phyloP scores from a whole-genome alignment of 106 monocot species.

The Posidonia australis region DNA sequence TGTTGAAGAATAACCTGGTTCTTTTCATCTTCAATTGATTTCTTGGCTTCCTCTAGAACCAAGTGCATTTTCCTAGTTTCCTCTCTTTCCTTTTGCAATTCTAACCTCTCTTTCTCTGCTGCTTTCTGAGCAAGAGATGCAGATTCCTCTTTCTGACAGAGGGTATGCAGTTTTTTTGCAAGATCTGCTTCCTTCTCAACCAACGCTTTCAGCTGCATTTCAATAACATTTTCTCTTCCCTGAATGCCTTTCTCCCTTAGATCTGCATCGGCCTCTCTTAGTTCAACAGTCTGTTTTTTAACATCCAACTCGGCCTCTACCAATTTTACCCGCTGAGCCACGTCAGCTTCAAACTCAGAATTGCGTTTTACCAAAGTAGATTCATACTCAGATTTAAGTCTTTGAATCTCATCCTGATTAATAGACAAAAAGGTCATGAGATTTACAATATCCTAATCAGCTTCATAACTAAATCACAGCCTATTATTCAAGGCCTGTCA shows the following conservation, averaged over 20 bases:
- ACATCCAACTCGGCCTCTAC: constrained; percentile 58
- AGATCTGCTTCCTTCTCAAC: constrained; percentile 38
- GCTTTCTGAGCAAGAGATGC: constrained; percentile 19
- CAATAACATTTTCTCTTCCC: constrained; percentile 32
- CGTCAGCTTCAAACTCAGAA: constrained; percentile 54
- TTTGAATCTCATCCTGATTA: constrained; percentile 65
- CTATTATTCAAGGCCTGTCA: neutral
- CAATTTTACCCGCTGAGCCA: constrained; percentile 30
- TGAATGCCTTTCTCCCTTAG: constrained; percentile 22
- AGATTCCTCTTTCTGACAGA: constrained; percentile 46
- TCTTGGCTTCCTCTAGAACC: constrained; percentile 44
- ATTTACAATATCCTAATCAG: neutral
- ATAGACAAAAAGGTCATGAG: neutral
- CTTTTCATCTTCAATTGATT: constrained; percentile 47
- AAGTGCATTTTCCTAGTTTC: constrained; percentile 28
- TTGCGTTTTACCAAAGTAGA: constrained; percentile 32
- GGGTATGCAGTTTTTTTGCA: constrained; percentile 24
- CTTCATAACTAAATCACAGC: neutral
- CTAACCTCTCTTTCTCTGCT: constrained; percentile 21
- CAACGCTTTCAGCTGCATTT: constrained; percentile 21
- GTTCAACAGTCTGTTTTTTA: constrained; percentile 17
- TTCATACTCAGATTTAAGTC: constrained; percentile 41
- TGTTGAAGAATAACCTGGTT: constrained; percentile 25
- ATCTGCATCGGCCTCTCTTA: constrained; percentile 27
- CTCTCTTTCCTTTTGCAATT: constrained; percentile 44